Evolutionary conservation across 179 eudicot genomes (phyloP).

Genomic region (Drosera spatulata): DNA sequence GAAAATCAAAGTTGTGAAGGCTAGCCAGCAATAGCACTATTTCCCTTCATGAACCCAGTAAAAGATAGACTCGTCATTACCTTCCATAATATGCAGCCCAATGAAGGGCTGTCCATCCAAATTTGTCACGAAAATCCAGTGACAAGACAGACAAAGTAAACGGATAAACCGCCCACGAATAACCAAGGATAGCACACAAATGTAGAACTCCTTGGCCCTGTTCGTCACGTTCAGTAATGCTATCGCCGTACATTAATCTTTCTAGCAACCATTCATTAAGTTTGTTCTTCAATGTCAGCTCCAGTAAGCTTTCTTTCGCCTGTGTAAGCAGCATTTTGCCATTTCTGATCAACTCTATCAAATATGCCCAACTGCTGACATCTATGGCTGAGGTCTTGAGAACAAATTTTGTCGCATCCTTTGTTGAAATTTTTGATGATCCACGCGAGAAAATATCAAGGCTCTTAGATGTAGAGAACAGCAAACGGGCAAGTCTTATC

Average conservation of each 20-base stretch:
- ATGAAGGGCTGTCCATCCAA: slow-evolving; percentile 97
- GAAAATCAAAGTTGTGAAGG: not conserved
- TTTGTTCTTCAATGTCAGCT: slow-evolving; percentile 63
- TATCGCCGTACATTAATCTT: slow-evolving; percentile 52
- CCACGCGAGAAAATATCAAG: slow-evolving; percentile 42
- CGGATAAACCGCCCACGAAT: slow-evolving; percentile 76
- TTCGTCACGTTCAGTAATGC: slow-evolving; percentile 53
- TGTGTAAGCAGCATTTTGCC: slow-evolving; percentile 31
- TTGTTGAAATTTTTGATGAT: slow-evolving; percentile 34
- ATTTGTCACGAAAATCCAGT: slow-evolving; percentile 81
- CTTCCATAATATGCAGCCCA: slow-evolving; percentile 97
- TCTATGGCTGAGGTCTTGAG: slow-evolving; percentile 32
- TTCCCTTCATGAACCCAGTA: not conserved
- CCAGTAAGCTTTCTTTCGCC: slow-evolving; percentile 70
- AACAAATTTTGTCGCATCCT: slow-evolving; percentile 54
- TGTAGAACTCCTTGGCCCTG: slow-evolving; percentile 92
- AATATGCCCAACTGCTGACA: slow-evolving; percentile 47
- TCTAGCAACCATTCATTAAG: slow-evolving; percentile 86
- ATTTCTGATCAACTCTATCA: slow-evolving; percentile 34
- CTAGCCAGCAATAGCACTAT: not conserved
- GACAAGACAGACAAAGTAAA: slow-evolving; percentile 62
- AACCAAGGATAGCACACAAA: slow-evolving; percentile 85
- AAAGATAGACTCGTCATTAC: slow-evolving; percentile 20
- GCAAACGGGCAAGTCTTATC: slow-evolving; percentile 78
- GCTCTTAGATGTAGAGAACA: slow-evolving; percentile 72